A percentile compares a stretch with the other conserved stretches of the same genome.
These are phyloP conservation scores for Neltuma alba DNA, from an alignment of 306 rosid species.

Conservation along the genomic window DNA sequence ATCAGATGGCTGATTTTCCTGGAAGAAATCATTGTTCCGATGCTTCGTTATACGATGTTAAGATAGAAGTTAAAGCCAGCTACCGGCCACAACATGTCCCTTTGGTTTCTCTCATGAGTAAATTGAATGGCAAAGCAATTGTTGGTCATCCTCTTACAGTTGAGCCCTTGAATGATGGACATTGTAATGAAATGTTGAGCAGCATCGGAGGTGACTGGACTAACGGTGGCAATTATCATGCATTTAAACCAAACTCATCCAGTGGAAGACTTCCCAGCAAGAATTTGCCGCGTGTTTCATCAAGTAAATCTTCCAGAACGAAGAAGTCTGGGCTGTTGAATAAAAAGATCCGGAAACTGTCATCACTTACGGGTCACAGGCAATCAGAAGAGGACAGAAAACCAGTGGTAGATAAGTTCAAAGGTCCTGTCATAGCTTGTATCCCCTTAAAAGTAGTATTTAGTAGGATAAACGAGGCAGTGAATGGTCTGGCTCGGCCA, in stretches of 20 bases:
- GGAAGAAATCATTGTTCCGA: constrained; percentile 49
- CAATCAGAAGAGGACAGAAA: constrained; percentile 63
- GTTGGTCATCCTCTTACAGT: constrained; percentile 88
- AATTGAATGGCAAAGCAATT: constrained; percentile 82
- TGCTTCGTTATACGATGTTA: constrained; percentile 64
- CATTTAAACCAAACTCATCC: constrained; percentile 37
- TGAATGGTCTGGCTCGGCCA: constrained; percentile 68
- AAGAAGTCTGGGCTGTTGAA: constrained; percentile 69
- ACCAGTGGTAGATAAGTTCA: constrained; percentile 60
- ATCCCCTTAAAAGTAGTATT: constrained; percentile 84
- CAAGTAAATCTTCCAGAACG: constrained; percentile 51
- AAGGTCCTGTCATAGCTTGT: constrained; percentile 80
- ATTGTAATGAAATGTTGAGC: constrained; percentile 51
- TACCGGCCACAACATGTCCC: constrained; percentile 88
- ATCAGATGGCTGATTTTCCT: constrained; percentile 59
- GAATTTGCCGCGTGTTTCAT: constrained; percentile 36
- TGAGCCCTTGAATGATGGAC: constrained; percentile 70
- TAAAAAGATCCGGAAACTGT: constrained; percentile 82
- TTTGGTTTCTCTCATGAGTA: constrained; percentile 89
- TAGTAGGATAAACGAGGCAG: constrained; percentile 87
- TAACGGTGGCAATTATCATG: constrained; percentile 35
- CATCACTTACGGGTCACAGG: constrained; percentile 73
- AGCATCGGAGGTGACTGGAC: constrained; percentile 41
- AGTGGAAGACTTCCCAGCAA: constrained; percentile 48
- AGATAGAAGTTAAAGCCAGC: constrained; percentile 76